Percentiles rank a stretch among this genome's conserved stretches.
Evolutionary conservation across 2,329 filamentous ascomycete genomes (phyloP).

Genomic region (Emydomyces testavorans): DNA sequence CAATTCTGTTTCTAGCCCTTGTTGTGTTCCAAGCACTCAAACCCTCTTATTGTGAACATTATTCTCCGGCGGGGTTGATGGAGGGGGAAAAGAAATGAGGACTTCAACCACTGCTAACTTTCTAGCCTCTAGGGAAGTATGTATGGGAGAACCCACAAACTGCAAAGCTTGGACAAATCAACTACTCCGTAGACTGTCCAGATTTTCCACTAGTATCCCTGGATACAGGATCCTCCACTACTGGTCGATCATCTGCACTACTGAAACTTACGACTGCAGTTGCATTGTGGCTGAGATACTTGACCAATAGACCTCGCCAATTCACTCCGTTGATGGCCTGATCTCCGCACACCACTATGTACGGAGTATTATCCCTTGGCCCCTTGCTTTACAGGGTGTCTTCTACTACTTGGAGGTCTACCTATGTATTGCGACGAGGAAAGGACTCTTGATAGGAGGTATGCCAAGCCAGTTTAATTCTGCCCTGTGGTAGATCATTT

Average conservation of each 20-base stretch:
- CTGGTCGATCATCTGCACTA: conserved; percentile 13
- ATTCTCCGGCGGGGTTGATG: not conserved
- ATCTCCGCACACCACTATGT: conserved; percentile 3
- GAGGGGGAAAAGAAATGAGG: conserved; percentile 6
- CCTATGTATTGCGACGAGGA: too few species aligned
- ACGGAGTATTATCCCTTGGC: not conserved
- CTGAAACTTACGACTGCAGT: conserved; percentile 12
- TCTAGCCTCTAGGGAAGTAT: too few species aligned
- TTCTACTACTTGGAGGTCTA: too few species aligned
- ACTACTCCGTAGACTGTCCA: conserved; percentile 2
- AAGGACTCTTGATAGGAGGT: not conserved
- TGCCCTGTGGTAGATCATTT: conserved; percentile 10
- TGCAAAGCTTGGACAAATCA: conserved; percentile 13
- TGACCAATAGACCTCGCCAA: conserved; percentile 9
- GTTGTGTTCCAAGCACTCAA: not conserved
- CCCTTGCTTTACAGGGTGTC: too few species aligned
- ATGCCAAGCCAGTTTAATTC: conserved; percentile 1
- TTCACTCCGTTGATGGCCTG: conserved; percentile 13
- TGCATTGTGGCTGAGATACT: conserved; percentile 11
- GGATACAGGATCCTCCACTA: conserved; percentile 6
- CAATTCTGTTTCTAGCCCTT: not conserved
- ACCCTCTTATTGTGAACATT: not conserved
- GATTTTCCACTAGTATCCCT: conserved; percentile 8
- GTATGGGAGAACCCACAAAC: not conserved
- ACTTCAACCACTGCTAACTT: not conserved